Evolutionary conservation across 805 yeast species (phyloP), one percentile per base, ranked within the genome.

Genomic region (Phaffomyces antillensis): DNA sequence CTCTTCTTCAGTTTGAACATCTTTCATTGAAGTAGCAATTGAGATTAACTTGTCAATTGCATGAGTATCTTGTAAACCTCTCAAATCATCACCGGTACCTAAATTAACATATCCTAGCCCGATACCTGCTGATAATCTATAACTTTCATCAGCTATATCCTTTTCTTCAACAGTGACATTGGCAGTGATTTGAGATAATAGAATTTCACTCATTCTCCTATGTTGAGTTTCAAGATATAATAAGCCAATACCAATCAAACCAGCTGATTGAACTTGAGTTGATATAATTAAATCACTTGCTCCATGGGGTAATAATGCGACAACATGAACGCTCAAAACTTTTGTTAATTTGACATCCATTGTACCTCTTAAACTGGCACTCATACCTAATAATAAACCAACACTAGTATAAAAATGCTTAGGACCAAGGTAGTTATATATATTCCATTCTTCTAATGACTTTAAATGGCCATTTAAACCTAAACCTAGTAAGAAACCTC

Each of bases 361-460:
- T 0, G 90, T 70, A 2, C 97, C 90, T 52, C 71, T 71, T 47
- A 81, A 68, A 63, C 96, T 86, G 0, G 96, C 96, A 17, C 96
- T 80, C 87, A 91, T 83, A 1, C 99, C 99, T 16, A 93, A 64
- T 32, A 93, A 66, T 38, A 93, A 68, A 0, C 97, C 98, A 32
- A 89, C 81, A 61, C 96, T 86, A 0, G 96, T 86, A 36, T 75
- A 75, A 4, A 83, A 77, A 55, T 86, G 88, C 52, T 93, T 90
- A 0, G 96, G 95, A 0, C 96, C 95, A 43, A 93, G 66, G 53
- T 88, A 89, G 58, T 91, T 90, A 61, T 88, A 93, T 28, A 91
- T 85, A 59, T 90, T 96, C 97, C 98, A 93, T 61, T 93, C 96
- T 56, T 91, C 98, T 24, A 93, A 65, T 36, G 73, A 72, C 45